These are phyloP conservation scores for Sesbania bispinosa DNA, from an alignment of 306 rosid genomes.

Conservation along the genomic window DNA sequence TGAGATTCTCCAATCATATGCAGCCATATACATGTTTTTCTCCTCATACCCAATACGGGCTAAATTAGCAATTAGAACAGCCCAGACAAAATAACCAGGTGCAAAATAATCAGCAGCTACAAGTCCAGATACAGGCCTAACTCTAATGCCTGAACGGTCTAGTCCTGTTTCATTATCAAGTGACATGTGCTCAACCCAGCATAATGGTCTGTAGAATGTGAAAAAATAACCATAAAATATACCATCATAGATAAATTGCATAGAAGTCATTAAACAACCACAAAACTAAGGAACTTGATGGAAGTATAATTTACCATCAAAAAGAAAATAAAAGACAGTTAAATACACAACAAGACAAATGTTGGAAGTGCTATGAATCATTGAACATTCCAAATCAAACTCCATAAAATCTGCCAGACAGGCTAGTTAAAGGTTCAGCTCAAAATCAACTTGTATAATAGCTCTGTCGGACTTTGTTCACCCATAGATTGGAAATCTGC, in stretches of 20 bases:
- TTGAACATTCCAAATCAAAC: slow-evolving; percentile 9
- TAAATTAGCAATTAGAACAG: slow-evolving; percentile 85
- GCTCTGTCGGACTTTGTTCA: background rate
- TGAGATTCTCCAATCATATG: slow-evolving; percentile 85
- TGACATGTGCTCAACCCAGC: slow-evolving; percentile 90
- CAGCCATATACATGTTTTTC: slow-evolving; percentile 89
- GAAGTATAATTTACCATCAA: background rate
- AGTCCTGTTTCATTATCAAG: slow-evolving; percentile 83
- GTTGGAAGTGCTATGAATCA: background rate
- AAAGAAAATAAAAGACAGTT: background rate
- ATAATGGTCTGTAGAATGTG: slow-evolving; percentile 55
- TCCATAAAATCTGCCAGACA: background rate
- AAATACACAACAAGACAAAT: background rate
- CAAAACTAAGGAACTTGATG: slow-evolving; percentile 3
- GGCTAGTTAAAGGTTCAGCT: background rate
- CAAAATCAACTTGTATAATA: background rate
- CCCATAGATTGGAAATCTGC: background rate
- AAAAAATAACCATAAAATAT: slow-evolving; percentile 14
- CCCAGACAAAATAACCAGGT: slow-evolving; percentile 92
- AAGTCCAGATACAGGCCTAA: slow-evolving; percentile 89
- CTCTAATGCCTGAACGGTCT: slow-evolving; percentile 67
- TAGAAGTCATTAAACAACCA: background rate
- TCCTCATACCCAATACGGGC: slow-evolving; percentile 90
- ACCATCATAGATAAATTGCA: slow-evolving; percentile 6
- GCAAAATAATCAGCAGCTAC: slow-evolving; percentile 96